phyloP scores from a whole-genome alignment of 2,329 filamentous ascomycete genomes.

The Ilyonectria sp. region DNA sequence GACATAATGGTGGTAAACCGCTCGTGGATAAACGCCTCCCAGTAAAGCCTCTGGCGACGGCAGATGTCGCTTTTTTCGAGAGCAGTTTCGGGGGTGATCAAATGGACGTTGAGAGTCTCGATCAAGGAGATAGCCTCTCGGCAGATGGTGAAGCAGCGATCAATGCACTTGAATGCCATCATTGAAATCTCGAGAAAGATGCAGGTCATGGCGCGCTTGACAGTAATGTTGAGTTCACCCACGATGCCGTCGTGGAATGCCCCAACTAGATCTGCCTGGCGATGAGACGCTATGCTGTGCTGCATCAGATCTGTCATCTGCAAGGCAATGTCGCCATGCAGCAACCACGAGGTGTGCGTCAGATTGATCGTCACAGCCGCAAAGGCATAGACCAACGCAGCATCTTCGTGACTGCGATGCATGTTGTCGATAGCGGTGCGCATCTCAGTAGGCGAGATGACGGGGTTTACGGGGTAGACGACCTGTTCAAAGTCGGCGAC shows the following conservation, averaged over 20 bases:
- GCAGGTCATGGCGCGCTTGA: constrained; percentile 65
- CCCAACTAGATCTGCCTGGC: constrained; percentile 44
- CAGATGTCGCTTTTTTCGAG: constrained; percentile 34
- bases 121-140: constrained; percentile 62
- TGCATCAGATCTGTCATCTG: constrained; percentile 51
- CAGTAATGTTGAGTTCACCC: constrained; percentile 58
- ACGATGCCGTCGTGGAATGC: constrained; percentile 52
- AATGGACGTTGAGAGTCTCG: constrained; percentile 41
- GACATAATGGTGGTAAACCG: constrained; percentile 68
- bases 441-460: constrained; percentile 52
- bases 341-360: constrained; percentile 49
- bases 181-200: constrained; percentile 68
- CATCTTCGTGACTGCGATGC: constrained; percentile 52
- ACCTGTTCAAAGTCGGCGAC: constrained; percentile 53
- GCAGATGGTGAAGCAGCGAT: constrained; percentile 66
- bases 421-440: constrained; percentile 51
- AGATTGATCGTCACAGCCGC: constrained; percentile 56
- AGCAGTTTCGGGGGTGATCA: constrained; percentile 29
- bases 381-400: constrained; percentile 55
- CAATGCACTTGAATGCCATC: constrained; percentile 63
- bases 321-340: constrained; percentile 48
- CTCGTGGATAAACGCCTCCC: constrained; percentile 71
- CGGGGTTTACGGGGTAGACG: constrained; percentile 57
- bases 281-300: constrained; percentile 48
- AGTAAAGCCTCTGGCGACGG: constrained; percentile 64